Evolutionary conservation across 1,284 basidiomycete genomes (phyloP).

Genomic region (Ganoderma boninense): DNA sequence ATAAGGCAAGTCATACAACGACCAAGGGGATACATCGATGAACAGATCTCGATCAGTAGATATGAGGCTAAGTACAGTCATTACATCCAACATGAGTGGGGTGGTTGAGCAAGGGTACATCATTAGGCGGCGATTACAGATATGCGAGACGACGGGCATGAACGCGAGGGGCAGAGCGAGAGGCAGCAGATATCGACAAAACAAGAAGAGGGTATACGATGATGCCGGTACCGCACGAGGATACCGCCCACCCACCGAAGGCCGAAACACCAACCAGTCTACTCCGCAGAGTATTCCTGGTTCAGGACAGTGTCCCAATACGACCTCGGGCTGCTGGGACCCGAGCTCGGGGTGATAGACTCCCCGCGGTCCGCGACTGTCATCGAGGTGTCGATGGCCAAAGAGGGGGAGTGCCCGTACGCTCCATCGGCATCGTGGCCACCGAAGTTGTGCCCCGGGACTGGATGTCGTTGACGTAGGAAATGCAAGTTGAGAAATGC

Average conservation of each 20-base stretch:
- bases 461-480: not conserved
- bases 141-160: not conserved
- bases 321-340: slow-evolving; percentile 14
- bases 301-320: not conserved
- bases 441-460: not conserved
- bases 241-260: not conserved
- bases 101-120: not conserved
- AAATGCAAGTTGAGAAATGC: not conserved
- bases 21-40: not conserved
- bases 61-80: not conserved
- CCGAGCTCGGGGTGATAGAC: slow-evolving; percentile 8
- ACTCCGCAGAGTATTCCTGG: slow-evolving; percentile 1
- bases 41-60: slow-evolving; percentile 6
- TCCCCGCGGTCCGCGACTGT: not conserved
- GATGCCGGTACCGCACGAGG: not conserved
- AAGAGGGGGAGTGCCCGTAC: not conserved
- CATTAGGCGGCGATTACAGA: not conserved
- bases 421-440: not conserved
- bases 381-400: not conserved
- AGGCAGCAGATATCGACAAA: not conserved
- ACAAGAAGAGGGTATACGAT: not conserved
- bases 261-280: not conserved
- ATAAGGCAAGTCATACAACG: slow-evolving; percentile 5
- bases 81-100: not conserved
- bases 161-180: not conserved